These are phyloP conservation scores for Sapria himalayana DNA, from an alignment of 345 rosid genomes.

Conservation along the genomic window DNA sequence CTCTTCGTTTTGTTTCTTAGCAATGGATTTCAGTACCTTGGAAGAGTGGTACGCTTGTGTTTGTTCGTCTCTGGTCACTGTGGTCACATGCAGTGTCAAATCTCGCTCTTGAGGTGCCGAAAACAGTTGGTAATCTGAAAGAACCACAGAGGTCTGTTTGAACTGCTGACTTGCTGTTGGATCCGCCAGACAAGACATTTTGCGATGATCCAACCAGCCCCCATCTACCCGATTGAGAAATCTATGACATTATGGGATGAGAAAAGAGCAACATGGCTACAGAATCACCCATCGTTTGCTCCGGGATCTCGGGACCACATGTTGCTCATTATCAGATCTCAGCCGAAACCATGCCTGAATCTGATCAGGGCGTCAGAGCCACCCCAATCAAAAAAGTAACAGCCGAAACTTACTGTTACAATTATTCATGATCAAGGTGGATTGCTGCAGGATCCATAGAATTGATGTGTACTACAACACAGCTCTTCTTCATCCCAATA, in stretches of 20 bases:
- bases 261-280: constrained; percentile 8
- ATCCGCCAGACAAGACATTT: constrained; percentile 4
- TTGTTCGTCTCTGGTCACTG: constrained; percentile 47
- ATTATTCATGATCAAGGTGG: constrained; percentile 11
- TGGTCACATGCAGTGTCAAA: constrained; percentile 22
- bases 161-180: background rate
- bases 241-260: constrained; percentile 6
- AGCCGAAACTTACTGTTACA: constrained; percentile 8
- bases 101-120: constrained; percentile 2
- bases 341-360: constrained; percentile 8
- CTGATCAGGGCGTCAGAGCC: constrained; percentile 7
- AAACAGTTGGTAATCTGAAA: background rate
- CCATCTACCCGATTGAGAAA: constrained; percentile 5
- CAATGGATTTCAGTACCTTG: constrained; percentile 36
- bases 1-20: too few species aligned
- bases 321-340: constrained; percentile 8
- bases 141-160: too few species aligned
- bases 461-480: constrained; percentile 11
- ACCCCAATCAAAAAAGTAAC: too few species aligned
- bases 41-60: constrained; percentile 39
- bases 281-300: constrained; percentile 8
- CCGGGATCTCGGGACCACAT: background rate
- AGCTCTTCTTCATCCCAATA: constrained; percentile 6
- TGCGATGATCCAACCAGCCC: constrained; percentile 5
- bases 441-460: constrained; percentile 12